Base-by-base conservation (phyloP, 208 protist genomes). In the Strigomonas culicis region DNA sequence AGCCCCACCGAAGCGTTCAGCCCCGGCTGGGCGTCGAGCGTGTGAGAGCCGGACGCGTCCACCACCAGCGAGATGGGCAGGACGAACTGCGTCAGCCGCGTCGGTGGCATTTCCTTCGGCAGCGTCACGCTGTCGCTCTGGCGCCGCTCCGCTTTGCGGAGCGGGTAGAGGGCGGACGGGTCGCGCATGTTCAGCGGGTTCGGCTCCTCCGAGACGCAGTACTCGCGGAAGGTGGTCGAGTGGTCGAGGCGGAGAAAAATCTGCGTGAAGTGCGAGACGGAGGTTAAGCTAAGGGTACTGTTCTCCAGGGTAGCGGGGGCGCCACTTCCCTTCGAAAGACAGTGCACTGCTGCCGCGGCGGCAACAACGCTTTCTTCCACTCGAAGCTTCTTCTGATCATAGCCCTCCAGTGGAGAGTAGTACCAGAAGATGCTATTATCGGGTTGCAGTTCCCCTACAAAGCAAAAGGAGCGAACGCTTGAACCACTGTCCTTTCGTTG, bases 311-410 rank as follows among this genome's bases (percentile, higher is more conserved):
- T 39, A 34, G 57, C 66, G 47, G 27, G 53, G 11, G 39, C 68
- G 3, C 61, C 41, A n/a, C n/a, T n/a, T n/a, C n/a, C n/a, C n/a
- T n/a, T n/a, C n/a, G n/a, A n/a, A n/a, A n/a, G n/a, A n/a, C 2
- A 73, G 24, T 4, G 52, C 67, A 62, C 64, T 2, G 47, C 53
- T 28, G 77, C 41, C 15, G 72, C 60, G 27, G 74, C 61, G 31
- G 55, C 70, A 25, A 90, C 77, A 0, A 89, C 83, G 25, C 68
- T 67, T 53, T 80, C 86, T 39, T 93, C 80, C 17, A 93, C 81
- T 17, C 74, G 75, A n/a, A 93, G 59, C 59, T 78, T 79, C 75
- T 93, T 93, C 19, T 59, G 59, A 19, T 83, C 70, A 50, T 84
- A 88, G 19, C 77, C 70, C 11, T 82, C 76, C 8, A 93, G 70